phyloP scores from a whole-genome alignment of 345 rosid genomes.

The Murraya paniculata region DNA sequence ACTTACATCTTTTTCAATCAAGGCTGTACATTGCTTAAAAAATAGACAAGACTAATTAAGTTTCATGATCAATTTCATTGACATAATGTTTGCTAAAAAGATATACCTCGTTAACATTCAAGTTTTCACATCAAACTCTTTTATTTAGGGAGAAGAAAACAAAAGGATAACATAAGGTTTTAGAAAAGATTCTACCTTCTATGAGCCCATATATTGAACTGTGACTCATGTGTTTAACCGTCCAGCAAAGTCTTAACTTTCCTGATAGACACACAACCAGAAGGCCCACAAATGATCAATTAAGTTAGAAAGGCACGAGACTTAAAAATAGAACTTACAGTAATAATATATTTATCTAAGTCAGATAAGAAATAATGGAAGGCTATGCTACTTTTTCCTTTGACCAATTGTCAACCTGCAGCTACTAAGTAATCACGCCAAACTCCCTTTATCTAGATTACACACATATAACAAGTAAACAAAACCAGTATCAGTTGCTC shows the following conservation, averaged over 20 bases:
- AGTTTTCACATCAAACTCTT: conserved; percentile 1
- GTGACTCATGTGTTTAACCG: conserved; percentile 5
- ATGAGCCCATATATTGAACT: not conserved
- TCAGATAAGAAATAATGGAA: not conserved
- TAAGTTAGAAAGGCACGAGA: not conserved
- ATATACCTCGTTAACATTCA: not conserved
- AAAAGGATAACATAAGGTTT: not conserved
- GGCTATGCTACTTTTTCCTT: not conserved
- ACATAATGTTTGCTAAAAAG: not conserved
- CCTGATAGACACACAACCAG: not conserved
- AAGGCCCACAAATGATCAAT: conserved; percentile 14
- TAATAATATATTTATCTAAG: not conserved
- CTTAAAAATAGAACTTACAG: not conserved
- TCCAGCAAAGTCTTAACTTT: not conserved
- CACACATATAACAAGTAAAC: not conserved
- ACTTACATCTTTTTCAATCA: not conserved
- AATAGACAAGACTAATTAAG: not conserved
- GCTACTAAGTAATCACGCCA: conserved; percentile 8
- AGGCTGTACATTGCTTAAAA: not conserved
- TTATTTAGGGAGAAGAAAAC: not conserved
- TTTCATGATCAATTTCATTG: not conserved
- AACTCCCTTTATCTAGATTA: not conserved
- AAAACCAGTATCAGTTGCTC: conserved; percentile 2
- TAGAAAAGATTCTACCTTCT: conserved; percentile 2
- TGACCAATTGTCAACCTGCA: conserved; percentile 11